Base-by-base conservation (phyloP, 2,329 filamentous ascomycete species). In the Drechmeria coniospora region DNA sequence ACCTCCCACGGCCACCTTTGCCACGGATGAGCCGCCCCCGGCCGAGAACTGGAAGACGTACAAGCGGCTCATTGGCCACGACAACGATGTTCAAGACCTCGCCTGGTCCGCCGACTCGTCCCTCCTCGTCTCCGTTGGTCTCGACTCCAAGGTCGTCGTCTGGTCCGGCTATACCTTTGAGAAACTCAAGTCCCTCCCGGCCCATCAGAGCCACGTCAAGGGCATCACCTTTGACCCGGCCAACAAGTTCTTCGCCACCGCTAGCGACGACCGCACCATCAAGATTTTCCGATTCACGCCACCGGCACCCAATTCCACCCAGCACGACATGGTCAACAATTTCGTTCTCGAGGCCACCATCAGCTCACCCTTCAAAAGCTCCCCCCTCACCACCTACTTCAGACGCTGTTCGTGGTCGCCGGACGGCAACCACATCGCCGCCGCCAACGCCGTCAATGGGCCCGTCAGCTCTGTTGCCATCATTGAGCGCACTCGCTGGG, bases 91-190 rank as follows among this genome's bases (percentile, higher is more conserved):
- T 5, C 90, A 98, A 54, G 92, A 98, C 57, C 62, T 98, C 32
- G 90, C 84, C 17, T 98, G 90, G 90, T 93, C 90, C 13, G 77
- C 78, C 47, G 90, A 98, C 58, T 92, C 86, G 17, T 94, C 87
- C 1, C 82, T 98, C 30, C 61, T 98, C 35, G 86, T 95, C 4
- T 95, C 90, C 0, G 90, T 98, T 15, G 92, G 90, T 2, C 60
- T 98, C 40, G 90, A 98, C 55, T 95, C 90, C 23, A 98, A 98
- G 56, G 79, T 98, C 10, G 90, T 98, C 8, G 79, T 98, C 14
- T 98, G 90, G 90, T 95, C 87, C 1, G 92, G 90, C 1, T 79
- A 92, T 54, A 95, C 86, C 0, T 98, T 98, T 42, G 90, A 98
- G 58, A 95, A 92, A 58, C 67, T 98, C 39, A 95, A 95, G 65